Conservation (phyloP, 257 asterid species). For the Jacaranda copaia region DNA sequence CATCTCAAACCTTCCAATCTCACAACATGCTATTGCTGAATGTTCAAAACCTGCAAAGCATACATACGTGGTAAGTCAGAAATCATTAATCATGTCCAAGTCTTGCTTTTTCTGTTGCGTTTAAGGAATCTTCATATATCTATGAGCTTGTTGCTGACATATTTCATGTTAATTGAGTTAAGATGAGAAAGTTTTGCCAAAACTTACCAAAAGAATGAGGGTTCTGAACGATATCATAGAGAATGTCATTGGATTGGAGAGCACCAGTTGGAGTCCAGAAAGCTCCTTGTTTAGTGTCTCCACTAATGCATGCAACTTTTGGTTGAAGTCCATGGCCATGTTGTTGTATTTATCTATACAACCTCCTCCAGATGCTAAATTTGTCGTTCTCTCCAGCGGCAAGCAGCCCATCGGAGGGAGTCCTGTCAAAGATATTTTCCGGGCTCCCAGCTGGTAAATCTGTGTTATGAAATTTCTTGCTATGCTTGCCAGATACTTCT, state of each 20-base stretch:
- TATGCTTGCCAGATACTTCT: conserved; percentile 50
- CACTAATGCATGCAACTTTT: conserved; percentile 49
- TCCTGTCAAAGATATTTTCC: conserved; percentile 72
- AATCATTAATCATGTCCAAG: background rate
- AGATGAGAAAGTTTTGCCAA: background rate
- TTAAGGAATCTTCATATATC: too few relatives aligned
- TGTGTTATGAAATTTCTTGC: conserved; percentile 57
- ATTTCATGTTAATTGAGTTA: background rate
- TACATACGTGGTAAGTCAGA: conserved; percentile 10
- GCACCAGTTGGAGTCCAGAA: conserved; percentile 60
- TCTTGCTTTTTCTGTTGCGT: background rate
- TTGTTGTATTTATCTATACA: conserved; percentile 62
- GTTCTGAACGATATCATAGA: conserved; percentile 56
- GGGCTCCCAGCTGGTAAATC: conserved; percentile 70
- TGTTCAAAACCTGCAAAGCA: conserved; percentile 58
- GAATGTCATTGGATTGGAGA: conserved; percentile 52
- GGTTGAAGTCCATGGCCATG: conserved; percentile 67
- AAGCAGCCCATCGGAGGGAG: conserved; percentile 89
- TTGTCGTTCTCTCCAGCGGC: conserved; percentile 73
- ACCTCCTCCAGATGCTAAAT: conserved; percentile 42
- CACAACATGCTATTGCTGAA: conserved; percentile 70
- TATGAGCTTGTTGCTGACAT: background rate
- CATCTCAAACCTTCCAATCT: conserved; percentile 79
- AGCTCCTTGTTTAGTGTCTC: conserved; percentile 54
- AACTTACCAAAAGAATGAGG: conserved; percentile 63